These are phyloP conservation scores for Xylaria sp. DNA, from an alignment of 2,329 filamentous ascomycete species.

Conservation along the genomic window DNA sequence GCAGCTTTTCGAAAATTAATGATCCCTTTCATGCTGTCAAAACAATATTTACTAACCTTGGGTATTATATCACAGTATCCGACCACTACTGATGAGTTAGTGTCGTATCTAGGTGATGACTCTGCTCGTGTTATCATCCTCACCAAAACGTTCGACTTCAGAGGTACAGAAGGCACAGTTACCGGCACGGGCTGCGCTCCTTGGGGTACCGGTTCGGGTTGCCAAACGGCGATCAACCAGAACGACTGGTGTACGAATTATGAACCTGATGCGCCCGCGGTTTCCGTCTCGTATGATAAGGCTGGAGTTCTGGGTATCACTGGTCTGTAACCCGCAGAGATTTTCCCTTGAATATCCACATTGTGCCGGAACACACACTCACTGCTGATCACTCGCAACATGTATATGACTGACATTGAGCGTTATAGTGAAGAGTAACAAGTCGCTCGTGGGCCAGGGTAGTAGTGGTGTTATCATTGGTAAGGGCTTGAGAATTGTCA, in stretches of 20 bases:
- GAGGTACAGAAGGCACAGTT: conserved; percentile 63
- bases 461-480: conserved; percentile 63
- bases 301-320: conserved; percentile 62
- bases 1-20: neutral
- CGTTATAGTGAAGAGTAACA: conserved; percentile 62
- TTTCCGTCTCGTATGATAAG: conserved; percentile 61
- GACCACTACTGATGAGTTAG: conserved; percentile 64
- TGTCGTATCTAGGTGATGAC: conserved; percentile 67
- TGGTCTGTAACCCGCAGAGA: neutral
- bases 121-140: conserved; percentile 68
- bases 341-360: neutral
- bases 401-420: neutral
- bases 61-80: conserved; percentile 55
- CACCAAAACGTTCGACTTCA: conserved; percentile 67
- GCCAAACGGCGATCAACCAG: conserved; percentile 71
- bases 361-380: too few species aligned
- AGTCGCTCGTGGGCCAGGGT: conserved; percentile 66
- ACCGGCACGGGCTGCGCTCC: conserved; percentile 67
- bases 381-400: neutral
- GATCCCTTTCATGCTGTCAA: neutral
- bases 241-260: conserved; percentile 70
- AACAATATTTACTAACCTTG: neutral
- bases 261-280: conserved; percentile 62
- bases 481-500: conserved; percentile 44
- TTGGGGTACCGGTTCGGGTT: conserved; percentile 62